Evolutionary conservation across 139 green algal genomes (phyloP).

Genomic region (Picocystis salinarum): DNA sequence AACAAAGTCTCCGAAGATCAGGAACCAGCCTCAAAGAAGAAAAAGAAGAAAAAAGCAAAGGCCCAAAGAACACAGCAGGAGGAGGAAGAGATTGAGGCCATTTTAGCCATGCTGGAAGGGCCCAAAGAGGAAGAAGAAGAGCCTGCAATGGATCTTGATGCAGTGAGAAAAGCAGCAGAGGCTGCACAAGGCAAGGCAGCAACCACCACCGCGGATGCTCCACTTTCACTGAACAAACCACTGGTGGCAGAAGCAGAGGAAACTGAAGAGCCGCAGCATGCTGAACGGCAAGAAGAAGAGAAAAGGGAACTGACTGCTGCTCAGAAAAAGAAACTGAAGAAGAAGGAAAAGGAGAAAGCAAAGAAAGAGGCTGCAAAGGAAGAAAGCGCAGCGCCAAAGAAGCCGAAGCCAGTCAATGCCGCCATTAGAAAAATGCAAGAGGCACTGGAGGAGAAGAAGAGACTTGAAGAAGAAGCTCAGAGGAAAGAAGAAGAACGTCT

Average conservation of each 20-base stretch:
- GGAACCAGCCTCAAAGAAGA: too few species aligned
- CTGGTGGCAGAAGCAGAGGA: too few species aligned
- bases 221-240: too few species aligned
- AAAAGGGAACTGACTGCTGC: slow-evolving; percentile 39
- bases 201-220: neutral
- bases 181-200: slow-evolving; percentile 6
- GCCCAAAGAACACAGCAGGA: slow-evolving; percentile 16
- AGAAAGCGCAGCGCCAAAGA: slow-evolving; percentile 22
- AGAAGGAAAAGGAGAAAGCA: slow-evolving; percentile 38
- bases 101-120: slow-evolving; percentile 50
- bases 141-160: slow-evolving; percentile 1
- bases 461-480: slow-evolving; percentile 17
- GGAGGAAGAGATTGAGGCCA: slow-evolving; percentile 37
- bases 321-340: slow-evolving; percentile 71
- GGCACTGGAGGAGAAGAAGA: slow-evolving; percentile 20
- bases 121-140: slow-evolving; percentile 7
- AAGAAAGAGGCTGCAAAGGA: slow-evolving; percentile 10
- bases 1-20: too few species aligned
- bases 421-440: slow-evolving; percentile 10
- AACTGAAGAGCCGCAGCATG: too few species aligned
- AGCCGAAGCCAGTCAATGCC: slow-evolving; percentile 46
- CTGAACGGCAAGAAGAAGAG: slow-evolving; percentile 12
- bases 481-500: slow-evolving; percentile 36
- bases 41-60: slow-evolving; percentile 17
- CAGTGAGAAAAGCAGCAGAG: slow-evolving; percentile 8